Evolutionary conservation across 345 rosid genomes (phyloP), one percentile per base, ranked within the genome.

Genomic region (Combretum micranthum): DNA sequence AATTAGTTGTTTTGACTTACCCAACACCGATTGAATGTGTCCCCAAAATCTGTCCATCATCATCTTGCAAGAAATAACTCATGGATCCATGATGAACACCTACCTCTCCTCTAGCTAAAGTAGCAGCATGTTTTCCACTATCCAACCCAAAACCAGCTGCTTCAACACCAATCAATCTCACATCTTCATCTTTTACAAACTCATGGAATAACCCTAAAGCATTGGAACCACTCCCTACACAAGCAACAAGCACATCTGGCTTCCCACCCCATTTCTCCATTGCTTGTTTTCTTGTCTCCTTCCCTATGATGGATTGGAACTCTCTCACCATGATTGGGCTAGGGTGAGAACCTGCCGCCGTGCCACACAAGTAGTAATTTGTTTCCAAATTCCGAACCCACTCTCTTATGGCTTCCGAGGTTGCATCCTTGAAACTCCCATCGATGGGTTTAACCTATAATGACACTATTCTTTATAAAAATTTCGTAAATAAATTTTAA

Each of bases 1-100:
- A n/a, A n/a, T n/a, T n/a, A 15, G 19, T 7, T 5, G 17, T 49
- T n/a, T 17, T n/a, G 0, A 70, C 78, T 69, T 60, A 86, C 95
- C 95, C 96, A 0, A 76, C 75, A 1, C 86, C 87, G 20, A 91
- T 37, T 2, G 95, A 85, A 47, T 88, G 83, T 1, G 92, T 80
- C 2, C 2, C 60, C 13, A 82, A 15, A 16, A 88, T 79, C 19
- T 91, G 92, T 26, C 98, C 96, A 55, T 91, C 80, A 3, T 70
- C 77, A 51, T 91, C 95, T 64, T 88, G 96, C 69, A 91, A 57
- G 62, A 85, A 61, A 57, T 88, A 88, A 60, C 79, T 83, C 86
- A 85, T 80, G 22, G 96, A 63, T 63, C 98, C 95, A 75, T 91
- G 98, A 60, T 78, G 84, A 1, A 86, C 90, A 17, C 96, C 98